Evolutionary conservation across 1,284 basidiomycete species (phyloP).

Genomic region (Pseudozyma hubeiensis): DNA sequence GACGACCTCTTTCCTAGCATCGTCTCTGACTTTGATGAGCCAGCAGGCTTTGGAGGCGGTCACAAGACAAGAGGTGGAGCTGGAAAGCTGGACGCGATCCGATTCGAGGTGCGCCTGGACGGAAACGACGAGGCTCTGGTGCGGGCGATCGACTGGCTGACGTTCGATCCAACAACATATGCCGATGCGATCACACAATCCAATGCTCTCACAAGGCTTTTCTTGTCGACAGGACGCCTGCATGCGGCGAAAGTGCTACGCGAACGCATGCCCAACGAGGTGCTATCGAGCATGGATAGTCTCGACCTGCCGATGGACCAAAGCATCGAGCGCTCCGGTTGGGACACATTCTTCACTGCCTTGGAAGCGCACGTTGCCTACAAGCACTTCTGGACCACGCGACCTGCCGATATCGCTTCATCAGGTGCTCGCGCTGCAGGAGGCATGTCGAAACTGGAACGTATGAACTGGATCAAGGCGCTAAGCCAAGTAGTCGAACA

Average conservation of each 20-base stretch:
- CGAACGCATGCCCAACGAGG: constrained; percentile 56
- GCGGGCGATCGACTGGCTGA: constrained; percentile 93
- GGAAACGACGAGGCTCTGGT: constrained; percentile 74
- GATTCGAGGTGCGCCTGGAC: constrained; percentile 45
- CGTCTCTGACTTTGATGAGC: constrained; percentile 35
- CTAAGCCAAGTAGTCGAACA: constrained; percentile 67
- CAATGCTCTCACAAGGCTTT: constrained; percentile 60
- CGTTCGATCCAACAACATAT: constrained; percentile 72
- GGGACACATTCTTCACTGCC: constrained; percentile 64
- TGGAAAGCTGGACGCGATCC: constrained; percentile 23
- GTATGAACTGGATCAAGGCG: constrained; percentile 51
- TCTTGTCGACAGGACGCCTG: constrained; percentile 57
- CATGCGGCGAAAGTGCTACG: constrained; percentile 62
- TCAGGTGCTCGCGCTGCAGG: constrained; percentile 10
- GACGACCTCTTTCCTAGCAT: constrained; percentile 73
- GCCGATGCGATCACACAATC: constrained; percentile 64
- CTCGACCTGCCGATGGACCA: constrained; percentile 47
- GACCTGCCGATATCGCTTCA: constrained; percentile 20
- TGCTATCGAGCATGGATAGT: constrained; percentile 37
- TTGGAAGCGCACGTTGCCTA: constrained; percentile 55
- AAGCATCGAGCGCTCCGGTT: constrained; percentile 60
- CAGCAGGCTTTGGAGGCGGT: constrained; percentile 21
- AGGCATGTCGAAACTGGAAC: constrained; percentile 48
- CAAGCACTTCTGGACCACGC: constrained; percentile 55
- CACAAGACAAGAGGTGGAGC: constrained; percentile 14